These are phyloP conservation scores for Berkeleyomyces basicola DNA, from an alignment of 2,329 filamentous ascomycete species.

Conservation along the genomic window DNA sequence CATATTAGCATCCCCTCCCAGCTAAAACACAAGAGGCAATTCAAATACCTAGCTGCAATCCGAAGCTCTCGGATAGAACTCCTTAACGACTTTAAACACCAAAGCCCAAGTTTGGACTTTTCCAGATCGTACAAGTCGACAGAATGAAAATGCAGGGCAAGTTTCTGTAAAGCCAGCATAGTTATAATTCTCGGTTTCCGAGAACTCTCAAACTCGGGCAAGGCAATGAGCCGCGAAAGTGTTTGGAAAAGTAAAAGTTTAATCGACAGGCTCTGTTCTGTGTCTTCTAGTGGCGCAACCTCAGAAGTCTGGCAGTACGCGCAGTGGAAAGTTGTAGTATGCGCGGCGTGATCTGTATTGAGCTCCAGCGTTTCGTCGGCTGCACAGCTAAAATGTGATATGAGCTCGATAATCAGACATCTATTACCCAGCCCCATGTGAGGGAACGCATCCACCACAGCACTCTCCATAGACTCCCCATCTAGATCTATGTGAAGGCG, in stretches of 20 bases:
- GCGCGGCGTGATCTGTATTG: background rate
- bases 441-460: slow-evolving; percentile 23
- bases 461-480: slow-evolving; percentile 19
- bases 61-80: slow-evolving; percentile 77
- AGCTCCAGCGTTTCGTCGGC: slow-evolving; percentile 28
- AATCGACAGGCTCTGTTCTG: slow-evolving; percentile 3
- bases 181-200: slow-evolving; percentile 49
- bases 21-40: background rate
- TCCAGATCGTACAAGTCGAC: slow-evolving; percentile 48
- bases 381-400: slow-evolving; percentile 43
- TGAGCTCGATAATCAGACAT: slow-evolving; percentile 33
- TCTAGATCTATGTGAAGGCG: slow-evolving; percentile 19
- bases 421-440: slow-evolving; percentile 31
- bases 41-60: slow-evolving; percentile 52
- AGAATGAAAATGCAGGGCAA: slow-evolving; percentile 50
- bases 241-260: slow-evolving; percentile 15
- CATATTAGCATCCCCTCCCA: slow-evolving; percentile 11
- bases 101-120: slow-evolving; percentile 53
- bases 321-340: slow-evolving; percentile 4
- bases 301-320: slow-evolving; percentile 9
- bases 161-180: slow-evolving; percentile 53
- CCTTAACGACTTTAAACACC: slow-evolving; percentile 64
- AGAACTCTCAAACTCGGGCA: slow-evolving; percentile 32
- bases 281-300: slow-evolving; percentile 7
- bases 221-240: slow-evolving; percentile 31